Evolutionary conservation across 768 basidiomycete genomes (phyloP), one percentile per base, ranked within the genome.

Genomic region (Calocybe indica): DNA sequence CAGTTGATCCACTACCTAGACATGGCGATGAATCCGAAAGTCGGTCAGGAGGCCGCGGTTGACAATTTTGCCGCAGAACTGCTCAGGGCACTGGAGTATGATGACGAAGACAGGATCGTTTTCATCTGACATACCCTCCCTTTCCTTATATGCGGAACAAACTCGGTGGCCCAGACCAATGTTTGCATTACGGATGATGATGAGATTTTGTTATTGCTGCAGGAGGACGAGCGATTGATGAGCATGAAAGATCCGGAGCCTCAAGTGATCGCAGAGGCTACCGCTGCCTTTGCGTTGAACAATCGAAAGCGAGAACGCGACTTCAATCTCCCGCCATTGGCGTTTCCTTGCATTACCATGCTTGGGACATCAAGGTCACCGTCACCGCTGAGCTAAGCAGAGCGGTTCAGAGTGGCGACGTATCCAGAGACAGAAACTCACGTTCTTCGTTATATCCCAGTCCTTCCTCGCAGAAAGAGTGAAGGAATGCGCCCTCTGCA

Each of bases 21-120:
- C 39, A 45, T 62, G 15, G 62, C 57, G 3, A 63, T 60, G 60
- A 32, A 36, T 7, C 40, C 52, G 6, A 9, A 35, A 1, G 46
- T 47, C 11, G 22, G 43, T 1, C 56, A 53, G 37, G 55, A 63
- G 35, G 55, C 58, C 3, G 60, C 62, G 14, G 65, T 67, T 5
- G 50, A 35, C 49, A 64, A 66, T 46, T 69, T 67, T 56, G 54
- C 59, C 0, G 55, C 62, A 12, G 31, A 37, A 29, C 57, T 70
- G 13, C 55, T 67, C 37, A 9, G 33, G 0, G 6, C 45, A 12
- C 42, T 62, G 6, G 58, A 52, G 2, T 64, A 61, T 45, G 42
- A 32, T 13, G 28, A 38, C 22, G 34, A 42, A 7, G 33, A 28
- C 13, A 49, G 55, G 15, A 44, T 51, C 8, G 38, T 50, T 4